Conservation (phyloP, 78 protist genomes). For the Tieghemostelium lacteum region DNA sequence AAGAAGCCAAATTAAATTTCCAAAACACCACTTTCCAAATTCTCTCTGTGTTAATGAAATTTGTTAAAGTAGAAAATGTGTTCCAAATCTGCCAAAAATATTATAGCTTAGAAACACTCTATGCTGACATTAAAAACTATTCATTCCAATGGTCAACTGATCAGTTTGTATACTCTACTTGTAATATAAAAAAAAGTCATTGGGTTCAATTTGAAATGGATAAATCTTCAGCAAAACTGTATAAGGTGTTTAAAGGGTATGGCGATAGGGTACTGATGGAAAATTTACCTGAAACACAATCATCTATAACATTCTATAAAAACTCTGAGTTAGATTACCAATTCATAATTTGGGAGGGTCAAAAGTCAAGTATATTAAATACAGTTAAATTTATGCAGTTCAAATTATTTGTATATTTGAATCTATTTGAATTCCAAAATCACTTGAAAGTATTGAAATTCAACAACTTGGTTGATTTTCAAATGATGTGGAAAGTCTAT, state of each 20-base stretch:
- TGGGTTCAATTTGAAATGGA: too few relatives aligned
- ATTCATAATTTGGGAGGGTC: constrained; percentile 29
- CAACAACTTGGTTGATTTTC: not conserved
- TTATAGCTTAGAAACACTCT: not conserved
- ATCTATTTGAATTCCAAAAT: not conserved
- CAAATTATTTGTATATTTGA: not conserved
- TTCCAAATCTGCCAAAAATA: constrained; percentile 8
- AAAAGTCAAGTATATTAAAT: constrained; percentile 1
- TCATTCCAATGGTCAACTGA: not conserved
- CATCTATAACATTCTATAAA: not conserved
- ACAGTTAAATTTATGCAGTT: not conserved
- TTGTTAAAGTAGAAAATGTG: constrained; percentile 20
- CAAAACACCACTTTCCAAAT: not conserved
- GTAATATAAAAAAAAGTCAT: too few relatives aligned
- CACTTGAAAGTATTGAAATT: not conserved
- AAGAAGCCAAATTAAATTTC: not conserved
- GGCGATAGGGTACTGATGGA: not conserved
- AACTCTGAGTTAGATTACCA: constrained; percentile 5
- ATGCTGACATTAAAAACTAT: not conserved
- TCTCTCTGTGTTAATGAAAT: not conserved
- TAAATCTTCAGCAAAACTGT: not conserved
- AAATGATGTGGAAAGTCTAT: too few relatives aligned
- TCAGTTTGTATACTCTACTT: too few relatives aligned
- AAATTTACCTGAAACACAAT: not conserved
- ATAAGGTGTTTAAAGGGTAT: not conserved